Conservation (phyloP, 177 flowering plant genomes). For the Tripterygium wilfordii region DNA sequence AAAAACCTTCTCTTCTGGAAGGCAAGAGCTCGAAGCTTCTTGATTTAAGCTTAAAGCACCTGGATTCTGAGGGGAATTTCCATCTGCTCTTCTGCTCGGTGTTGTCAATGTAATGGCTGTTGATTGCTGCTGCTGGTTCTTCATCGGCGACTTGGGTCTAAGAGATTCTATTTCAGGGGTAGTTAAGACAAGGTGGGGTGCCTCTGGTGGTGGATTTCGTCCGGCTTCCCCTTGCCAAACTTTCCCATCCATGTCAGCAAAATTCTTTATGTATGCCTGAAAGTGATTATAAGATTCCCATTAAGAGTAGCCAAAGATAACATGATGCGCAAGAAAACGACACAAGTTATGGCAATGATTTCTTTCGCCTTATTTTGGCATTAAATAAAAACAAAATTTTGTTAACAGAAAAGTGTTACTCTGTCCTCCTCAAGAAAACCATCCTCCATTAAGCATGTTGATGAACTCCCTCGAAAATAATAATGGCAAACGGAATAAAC, state of each 20-base stretch:
- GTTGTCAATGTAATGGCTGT: conserved; percentile 54
- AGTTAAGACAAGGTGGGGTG: conserved; percentile 91
- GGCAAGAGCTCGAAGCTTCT: conserved; percentile 61
- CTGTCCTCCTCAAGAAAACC: no score
- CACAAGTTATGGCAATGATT: no score
- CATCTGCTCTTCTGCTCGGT: conserved; percentile 50
- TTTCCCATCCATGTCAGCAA: conserved; percentile 90
- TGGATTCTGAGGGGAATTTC: conserved; percentile 62
- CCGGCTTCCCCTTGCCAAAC: conserved; percentile 98
- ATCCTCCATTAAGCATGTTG: no score
- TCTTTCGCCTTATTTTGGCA: no score
- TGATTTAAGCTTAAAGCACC: conserved; percentile 37
- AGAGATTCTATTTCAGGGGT: conserved; percentile 93
- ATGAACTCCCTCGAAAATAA: no score
- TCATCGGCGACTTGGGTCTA: conserved; percentile 97
- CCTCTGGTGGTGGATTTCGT: conserved; percentile 94
- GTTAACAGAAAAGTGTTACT: no score
- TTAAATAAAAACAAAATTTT: no score
- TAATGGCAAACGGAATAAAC: no score
- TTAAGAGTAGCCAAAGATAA: no score
- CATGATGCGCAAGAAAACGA: no score
- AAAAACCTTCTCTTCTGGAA: conserved; percentile 44
- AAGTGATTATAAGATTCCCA: no score
- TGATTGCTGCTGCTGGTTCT: conserved; percentile 74
- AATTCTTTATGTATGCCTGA: conserved; percentile 73